phyloP scores from a whole-genome alignment of 2,329 filamentous ascomycete genomes.

The Mollisiaceae sp. region DNA sequence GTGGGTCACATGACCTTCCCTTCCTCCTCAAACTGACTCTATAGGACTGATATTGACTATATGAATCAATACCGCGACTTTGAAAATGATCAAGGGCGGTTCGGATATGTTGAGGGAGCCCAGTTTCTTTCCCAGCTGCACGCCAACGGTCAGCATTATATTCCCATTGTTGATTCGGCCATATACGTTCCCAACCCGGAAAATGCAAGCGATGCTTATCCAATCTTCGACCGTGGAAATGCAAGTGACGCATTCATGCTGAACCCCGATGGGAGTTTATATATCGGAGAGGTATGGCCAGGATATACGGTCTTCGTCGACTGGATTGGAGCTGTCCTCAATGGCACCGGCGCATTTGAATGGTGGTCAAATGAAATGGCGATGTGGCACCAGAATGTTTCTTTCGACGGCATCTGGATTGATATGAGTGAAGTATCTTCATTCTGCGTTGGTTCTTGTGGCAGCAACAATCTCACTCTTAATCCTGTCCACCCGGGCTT shows the following conservation, averaged over 20 bases:
- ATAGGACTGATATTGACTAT: slow-evolving; percentile 70
- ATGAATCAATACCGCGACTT: slow-evolving; percentile 68
- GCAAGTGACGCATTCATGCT: slow-evolving; percentile 59
- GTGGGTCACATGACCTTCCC: slow-evolving; percentile 51
- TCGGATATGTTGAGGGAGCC: slow-evolving; percentile 60
- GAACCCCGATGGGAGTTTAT: slow-evolving; percentile 61
- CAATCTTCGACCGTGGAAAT: slow-evolving; percentile 65
- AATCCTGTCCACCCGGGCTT: slow-evolving; percentile 75
- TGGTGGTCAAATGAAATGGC: slow-evolving; percentile 73
- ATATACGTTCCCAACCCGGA: slow-evolving; percentile 73
- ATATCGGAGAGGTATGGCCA: slow-evolving; percentile 74
- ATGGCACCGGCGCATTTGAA: slow-evolving; percentile 63
- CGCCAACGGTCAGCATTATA: slow-evolving; percentile 63
- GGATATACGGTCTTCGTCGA: slow-evolving; percentile 73
- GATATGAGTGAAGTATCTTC: slow-evolving; percentile 65
- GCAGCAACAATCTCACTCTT: slow-evolving; percentile 64
- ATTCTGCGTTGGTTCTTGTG: slow-evolving; percentile 76
- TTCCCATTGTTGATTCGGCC: slow-evolving; percentile 73
- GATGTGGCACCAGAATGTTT: slow-evolving; percentile 57
- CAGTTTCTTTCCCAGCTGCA: slow-evolving; percentile 67
- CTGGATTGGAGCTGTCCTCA: slow-evolving; percentile 66
- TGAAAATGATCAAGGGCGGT: slow-evolving; percentile 63
- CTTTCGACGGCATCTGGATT: slow-evolving; percentile 61
- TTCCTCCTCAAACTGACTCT: slow-evolving; percentile 47
- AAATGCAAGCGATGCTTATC: slow-evolving; percentile 69